Percentiles rank a stretch among this genome's conserved stretches.
These are phyloP conservation scores for Penicillium manginii DNA, from an alignment of 495 filamentous ascomycete species.

Conservation along the genomic window DNA sequence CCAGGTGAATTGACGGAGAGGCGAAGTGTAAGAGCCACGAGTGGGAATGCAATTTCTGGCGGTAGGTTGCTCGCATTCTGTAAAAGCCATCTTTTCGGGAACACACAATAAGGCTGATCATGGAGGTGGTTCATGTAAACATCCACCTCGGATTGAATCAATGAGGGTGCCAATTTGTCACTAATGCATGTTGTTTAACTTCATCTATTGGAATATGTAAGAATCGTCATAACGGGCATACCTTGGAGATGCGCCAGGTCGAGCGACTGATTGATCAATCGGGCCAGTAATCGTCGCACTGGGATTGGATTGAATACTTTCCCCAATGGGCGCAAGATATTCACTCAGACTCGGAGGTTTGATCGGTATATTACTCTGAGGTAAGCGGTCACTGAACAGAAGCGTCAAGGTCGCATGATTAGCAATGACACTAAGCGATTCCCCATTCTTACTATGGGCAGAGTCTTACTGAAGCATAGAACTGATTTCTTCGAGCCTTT, in stretches of 20 bases:
- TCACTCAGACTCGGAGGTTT: neutral
- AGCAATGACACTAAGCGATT: neutral
- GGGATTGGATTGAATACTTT: neutral
- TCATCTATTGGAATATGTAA: neutral
- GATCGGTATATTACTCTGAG: neutral
- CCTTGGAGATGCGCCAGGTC: neutral
- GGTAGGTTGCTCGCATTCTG: constrained; percentile 18
- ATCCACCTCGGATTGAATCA: constrained; percentile 27
- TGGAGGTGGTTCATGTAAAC: constrained; percentile 31
- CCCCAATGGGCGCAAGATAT: neutral
- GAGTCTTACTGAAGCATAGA: constrained; percentile 24
- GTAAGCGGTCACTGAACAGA: constrained; percentile 13
- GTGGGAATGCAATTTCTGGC: constrained; percentile 25
- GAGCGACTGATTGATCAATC: neutral
- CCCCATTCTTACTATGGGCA: neutral
- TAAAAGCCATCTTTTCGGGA: constrained; percentile 29
- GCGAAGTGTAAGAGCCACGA: constrained; percentile 33
- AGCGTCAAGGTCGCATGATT: neutral
- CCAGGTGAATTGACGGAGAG: constrained; percentile 21
- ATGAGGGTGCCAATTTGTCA: constrained; percentile 10
- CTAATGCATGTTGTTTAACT: neutral
- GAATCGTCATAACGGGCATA: neutral
- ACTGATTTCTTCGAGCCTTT: constrained; percentile 28
- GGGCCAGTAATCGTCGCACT: neutral
- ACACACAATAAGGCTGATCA: constrained; percentile 36